Conservation (phyloP, 768 basidiomycete species). For the Leucogyrophana mollusca region DNA sequence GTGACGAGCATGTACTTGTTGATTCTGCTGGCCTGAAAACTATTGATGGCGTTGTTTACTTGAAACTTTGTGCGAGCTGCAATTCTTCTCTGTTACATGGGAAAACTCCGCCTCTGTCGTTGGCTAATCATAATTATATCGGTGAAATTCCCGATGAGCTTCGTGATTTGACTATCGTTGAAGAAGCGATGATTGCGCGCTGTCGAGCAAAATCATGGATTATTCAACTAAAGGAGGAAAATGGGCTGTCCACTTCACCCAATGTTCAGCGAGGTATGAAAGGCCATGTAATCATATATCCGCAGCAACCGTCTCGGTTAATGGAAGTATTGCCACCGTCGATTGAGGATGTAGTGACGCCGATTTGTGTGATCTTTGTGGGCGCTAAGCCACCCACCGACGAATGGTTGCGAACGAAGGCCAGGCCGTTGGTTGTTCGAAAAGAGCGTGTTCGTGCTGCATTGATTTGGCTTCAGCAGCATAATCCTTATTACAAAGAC, state of each 20-base stretch:
- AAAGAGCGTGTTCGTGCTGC: slow-evolving; percentile 30
- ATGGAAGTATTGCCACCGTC: slow-evolving; percentile 32
- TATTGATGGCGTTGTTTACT: background rate
- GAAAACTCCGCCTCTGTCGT: slow-evolving; percentile 22
- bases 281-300: slow-evolving; percentile 42
- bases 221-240: slow-evolving; percentile 31
- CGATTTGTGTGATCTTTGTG: slow-evolving; percentile 42
- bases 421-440: slow-evolving; percentile 33
- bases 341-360: slow-evolving; percentile 31
- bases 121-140: slow-evolving; percentile 32
- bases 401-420: slow-evolving; percentile 30
- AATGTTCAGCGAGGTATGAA: slow-evolving; percentile 30
- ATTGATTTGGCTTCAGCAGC: slow-evolving; percentile 32
- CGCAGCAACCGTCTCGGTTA: slow-evolving; percentile 30
- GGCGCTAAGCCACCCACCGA: slow-evolving; percentile 25
- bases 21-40: slow-evolving; percentile 4
- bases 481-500: slow-evolving; percentile 36
- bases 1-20: background rate
- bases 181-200: slow-evolving; percentile 39
- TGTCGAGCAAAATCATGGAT: slow-evolving; percentile 37
- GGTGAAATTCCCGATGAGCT: slow-evolving; percentile 30
- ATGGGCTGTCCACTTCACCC: slow-evolving; percentile 1
- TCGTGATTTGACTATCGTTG: slow-evolving; percentile 31
- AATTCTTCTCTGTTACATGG: slow-evolving; percentile 4
- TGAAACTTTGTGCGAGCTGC: slow-evolving; percentile 23